phyloP scores from a whole-genome alignment of 257 asterid genomes.

The Lantana camara region DNA sequence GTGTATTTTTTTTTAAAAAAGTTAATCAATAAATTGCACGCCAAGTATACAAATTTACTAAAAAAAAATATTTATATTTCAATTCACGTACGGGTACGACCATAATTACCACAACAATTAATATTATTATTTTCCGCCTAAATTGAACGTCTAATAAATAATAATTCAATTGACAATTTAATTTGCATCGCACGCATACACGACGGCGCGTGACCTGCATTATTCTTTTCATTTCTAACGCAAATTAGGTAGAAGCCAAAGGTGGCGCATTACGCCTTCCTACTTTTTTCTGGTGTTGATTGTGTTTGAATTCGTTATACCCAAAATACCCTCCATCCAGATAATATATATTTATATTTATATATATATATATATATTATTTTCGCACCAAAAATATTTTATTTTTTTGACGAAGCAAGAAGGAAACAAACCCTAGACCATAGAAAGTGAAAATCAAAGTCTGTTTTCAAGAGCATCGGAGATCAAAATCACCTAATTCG shows the following conservation, averaged over 20 bases:
- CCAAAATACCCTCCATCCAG: constrained; percentile 45
- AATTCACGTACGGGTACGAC: too few species aligned
- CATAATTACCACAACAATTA: too few species aligned
- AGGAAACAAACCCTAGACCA: constrained; percentile 65
- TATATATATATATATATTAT: constrained; percentile 19
- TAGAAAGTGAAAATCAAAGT: constrained; percentile 27
- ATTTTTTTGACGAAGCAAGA: constrained; percentile 29
- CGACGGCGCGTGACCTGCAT: constrained; percentile 34
- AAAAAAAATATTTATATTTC: too few species aligned
- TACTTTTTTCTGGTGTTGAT: constrained; percentile 39
- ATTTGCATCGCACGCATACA: constrained; percentile 21
- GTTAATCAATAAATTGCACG: too few species aligned
- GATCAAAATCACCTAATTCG: constrained; percentile 35
- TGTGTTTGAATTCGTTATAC: constrained; percentile 27
- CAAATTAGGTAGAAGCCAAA: constrained; percentile 37
- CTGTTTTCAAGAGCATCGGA: constrained; percentile 24
- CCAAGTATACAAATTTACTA: too few species aligned
- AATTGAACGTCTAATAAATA: too few species aligned
- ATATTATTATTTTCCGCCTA: too few species aligned
- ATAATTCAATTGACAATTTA: too few species aligned
- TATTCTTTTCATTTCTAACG: constrained; percentile 16
- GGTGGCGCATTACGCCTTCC: constrained; percentile 36
- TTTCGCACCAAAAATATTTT: constrained; percentile 28
- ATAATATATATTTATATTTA: constrained; percentile 29
- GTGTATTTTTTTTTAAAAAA: too few species aligned